Evolutionary conservation across 2,329 filamentous ascomycete genomes (phyloP), one percentile per base, ranked within the genome.

Genomic region (Metarhizium anisopliae): DNA sequence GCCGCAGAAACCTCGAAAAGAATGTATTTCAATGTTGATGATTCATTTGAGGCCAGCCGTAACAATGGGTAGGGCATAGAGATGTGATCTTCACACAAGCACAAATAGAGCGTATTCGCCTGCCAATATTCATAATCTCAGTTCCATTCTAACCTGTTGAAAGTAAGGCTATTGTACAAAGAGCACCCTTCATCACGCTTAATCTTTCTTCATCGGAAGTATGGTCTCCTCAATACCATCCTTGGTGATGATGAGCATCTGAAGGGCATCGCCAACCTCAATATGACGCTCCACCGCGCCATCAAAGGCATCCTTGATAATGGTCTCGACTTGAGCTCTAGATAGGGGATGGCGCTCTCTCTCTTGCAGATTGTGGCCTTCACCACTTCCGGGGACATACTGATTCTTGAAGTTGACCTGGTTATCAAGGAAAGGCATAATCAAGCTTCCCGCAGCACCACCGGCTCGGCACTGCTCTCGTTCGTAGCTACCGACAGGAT

Each of bases 401-500:
- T 96, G 93, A 72, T 99, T 99, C 83, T 96, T 99, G 80, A 93
- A 93, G 77, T 97, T 97, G 78, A 99, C 94, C 76, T 99, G 95
- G 73, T 99, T 99, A 74, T 99, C 94, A 68, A 99, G 76, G 80
- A 99, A 99, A 1, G 94, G 94, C 89, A 96, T 99, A 74, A 99
- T 99, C 72, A 99, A 77, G 67, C 89, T 94, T 54, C 90, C 87
- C 20, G 92, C 92, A 14, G 94, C 92, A 65, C 94, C 94, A 47
- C 90, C 94, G 40, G 94, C 92, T 62, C 93, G 85, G 77, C 92
- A 96, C 76, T 95, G 90, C 76, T 99, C 94, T 62, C 94, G 81
- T 80, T 99, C 94, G 75, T 97, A 99, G 70, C 90, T 95, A 64
- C 94, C 94, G 47, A 99, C 94, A 1, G 94, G 94, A 70, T 99